These are phyloP conservation scores for Cryptosporidium parvum DNA, from an alignment of 169 alveolate genomes.

Conservation along the genomic window DNA sequence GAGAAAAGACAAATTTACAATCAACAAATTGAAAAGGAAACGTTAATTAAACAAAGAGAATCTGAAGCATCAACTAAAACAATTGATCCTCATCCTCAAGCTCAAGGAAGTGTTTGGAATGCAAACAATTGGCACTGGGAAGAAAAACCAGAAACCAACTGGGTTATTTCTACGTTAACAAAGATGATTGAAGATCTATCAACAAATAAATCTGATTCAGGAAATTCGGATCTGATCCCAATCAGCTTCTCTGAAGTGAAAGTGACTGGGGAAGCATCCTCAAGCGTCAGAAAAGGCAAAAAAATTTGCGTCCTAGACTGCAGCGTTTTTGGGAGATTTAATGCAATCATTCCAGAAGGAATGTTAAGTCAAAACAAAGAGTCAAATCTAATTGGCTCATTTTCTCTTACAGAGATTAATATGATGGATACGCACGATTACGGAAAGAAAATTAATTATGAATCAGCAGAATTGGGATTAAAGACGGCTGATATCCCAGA, in stretches of 20 bases:
- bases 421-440: conserved; percentile 61
- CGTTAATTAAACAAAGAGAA: conserved; percentile 31
- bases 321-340: conserved; percentile 8
- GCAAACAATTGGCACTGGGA: conserved; percentile 81
- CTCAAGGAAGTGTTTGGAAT: conserved; percentile 80
- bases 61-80: background rate
- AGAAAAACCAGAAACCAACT: conserved; percentile 79
- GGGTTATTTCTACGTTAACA: conserved; percentile 78
- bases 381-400: conserved; percentile 8
- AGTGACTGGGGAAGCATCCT: conserved; percentile 80
- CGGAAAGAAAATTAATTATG: conserved; percentile 29
- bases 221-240: conserved; percentile 15
- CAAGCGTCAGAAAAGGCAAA: conserved; percentile 80
- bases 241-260: conserved; percentile 70
- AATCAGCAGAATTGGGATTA: conserved; percentile 48
- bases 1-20: conserved; percentile 50
- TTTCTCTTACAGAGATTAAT: conserved; percentile 47
- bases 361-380: background rate
- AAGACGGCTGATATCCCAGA: conserved; percentile 1
- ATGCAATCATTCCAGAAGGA: conserved; percentile 24
- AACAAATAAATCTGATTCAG: background rate
- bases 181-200: conserved; percentile 60
- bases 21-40: conserved; percentile 39
- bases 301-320: conserved; percentile 77
- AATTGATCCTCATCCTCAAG: conserved; percentile 19